Base-by-base conservation (phyloP, 768 basidiomycete genomes). In the Panaeolus cyanescens region DNA sequence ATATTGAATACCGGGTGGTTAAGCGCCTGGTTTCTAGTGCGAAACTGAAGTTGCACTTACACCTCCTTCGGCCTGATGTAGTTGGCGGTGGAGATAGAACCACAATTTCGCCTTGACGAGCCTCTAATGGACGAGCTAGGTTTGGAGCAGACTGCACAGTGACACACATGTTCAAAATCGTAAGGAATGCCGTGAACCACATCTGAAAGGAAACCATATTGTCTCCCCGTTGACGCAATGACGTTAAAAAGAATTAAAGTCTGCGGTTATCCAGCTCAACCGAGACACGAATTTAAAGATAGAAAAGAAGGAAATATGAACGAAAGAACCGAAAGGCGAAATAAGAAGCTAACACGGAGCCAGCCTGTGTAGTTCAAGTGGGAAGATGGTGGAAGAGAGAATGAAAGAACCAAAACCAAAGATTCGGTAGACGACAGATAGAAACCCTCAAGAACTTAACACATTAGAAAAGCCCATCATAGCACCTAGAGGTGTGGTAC, bases 321-420 rank as follows among this genome's bases (percentile, higher is more conserved):
- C 55, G 55, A 36, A 60, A 45, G 58, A 54, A 33, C 37, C 50
- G 53, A 39, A 58, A 33, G 33, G 20, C 34, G 20, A 45, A 34
- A 8, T 22, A 45, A 50, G 32, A 17, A 58, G 30, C 53, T 9
- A 62, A 62, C 37, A 55, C 61, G 64, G 65, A 59, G 62, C 68
- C 60, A 61, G 63, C 67, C 64, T 59, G 67, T 63, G 59, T 54
- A 61, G 60, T 54, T 42, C 57, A 54, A n/a, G 55, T 60, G 58
- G 30, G 60, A 54, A 36, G 33, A 31, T 45, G 32, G 57, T 45
- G 37, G 55, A 62, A 50, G 45, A 50, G 25, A 28, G 25, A 50
- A 50, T 20, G 45, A 50, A 50, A 20, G 25, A 12, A 63, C 53
- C 57, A 59, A 62, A 40, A n/a, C 56, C 59, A 55, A 57, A 50